A percentile compares a stretch with the other conserved stretches of the same genome.
Evolutionary conservation across 306 rosid species (phyloP).

Genomic region (Hippophae gyantsensis): DNA sequence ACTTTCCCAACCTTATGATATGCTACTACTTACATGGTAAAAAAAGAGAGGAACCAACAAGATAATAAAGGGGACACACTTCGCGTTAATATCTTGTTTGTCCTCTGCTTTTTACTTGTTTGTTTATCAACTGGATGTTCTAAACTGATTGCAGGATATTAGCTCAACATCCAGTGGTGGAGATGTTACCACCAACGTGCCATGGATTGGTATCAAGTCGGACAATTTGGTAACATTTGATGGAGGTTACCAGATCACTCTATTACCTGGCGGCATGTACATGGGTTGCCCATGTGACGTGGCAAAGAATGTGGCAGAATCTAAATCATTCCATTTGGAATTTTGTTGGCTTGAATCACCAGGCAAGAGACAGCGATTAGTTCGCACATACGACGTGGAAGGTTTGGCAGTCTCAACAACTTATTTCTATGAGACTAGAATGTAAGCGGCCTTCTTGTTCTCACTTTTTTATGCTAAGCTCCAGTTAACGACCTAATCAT

Average conservation of each 20-base stretch:
- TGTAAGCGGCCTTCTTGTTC: slow-evolving; percentile 9
- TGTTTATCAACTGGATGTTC: background rate
- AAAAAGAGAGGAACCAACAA: no score
- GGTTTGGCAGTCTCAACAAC: slow-evolving; percentile 96
- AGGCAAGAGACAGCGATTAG: slow-evolving; percentile 69
- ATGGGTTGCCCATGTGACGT: slow-evolving; percentile 83
- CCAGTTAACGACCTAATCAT: no score
- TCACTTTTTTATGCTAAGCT: no score
- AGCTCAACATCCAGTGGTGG: slow-evolving; percentile 42
- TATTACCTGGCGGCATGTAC: slow-evolving; percentile 93
- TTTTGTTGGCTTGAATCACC: slow-evolving; percentile 88
- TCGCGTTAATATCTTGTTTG: background rate
- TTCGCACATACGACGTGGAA: slow-evolving; percentile 78
- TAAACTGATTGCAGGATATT: slow-evolving; percentile 41
- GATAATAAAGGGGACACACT: no score
- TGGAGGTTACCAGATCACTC: slow-evolving; percentile 67
- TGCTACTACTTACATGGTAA: no score
- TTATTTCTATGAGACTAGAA: slow-evolving; percentile 55
- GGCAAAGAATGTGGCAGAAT: slow-evolving; percentile 65
- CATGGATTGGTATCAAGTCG: slow-evolving; percentile 66
- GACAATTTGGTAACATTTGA: slow-evolving; percentile 53
- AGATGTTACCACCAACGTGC: slow-evolving; percentile 61
- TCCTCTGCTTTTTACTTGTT: background rate
- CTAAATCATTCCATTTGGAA: slow-evolving; percentile 77
- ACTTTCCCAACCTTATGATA: no score